A percentile compares a stretch with the other conserved stretches of the same genome.
Conservation (phyloP, 768 basidiomycete species). For the Xerocomellus dryophilus region DNA sequence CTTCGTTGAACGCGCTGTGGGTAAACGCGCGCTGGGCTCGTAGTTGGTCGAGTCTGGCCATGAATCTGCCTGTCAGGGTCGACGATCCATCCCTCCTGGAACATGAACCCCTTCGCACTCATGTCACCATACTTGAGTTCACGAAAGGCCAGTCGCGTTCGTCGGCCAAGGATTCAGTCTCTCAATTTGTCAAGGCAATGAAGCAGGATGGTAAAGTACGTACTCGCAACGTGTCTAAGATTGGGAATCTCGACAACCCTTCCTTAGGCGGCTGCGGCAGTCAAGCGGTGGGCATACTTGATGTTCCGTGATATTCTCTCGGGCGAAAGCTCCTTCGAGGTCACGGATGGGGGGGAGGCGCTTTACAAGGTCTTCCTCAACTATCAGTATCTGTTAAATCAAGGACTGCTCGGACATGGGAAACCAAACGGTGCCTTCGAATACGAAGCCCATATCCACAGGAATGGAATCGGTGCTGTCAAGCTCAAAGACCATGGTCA, state of each 20-base stretch:
- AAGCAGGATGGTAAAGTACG: slow-evolving; percentile 12
- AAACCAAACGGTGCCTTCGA: not conserved
- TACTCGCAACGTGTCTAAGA: not conserved
- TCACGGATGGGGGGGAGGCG: slow-evolving; percentile 5
- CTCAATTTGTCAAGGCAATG: slow-evolving; percentile 14
- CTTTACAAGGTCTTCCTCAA: slow-evolving; percentile 23
- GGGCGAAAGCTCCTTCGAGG: not conserved
- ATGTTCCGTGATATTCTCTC: slow-evolving; percentile 1
- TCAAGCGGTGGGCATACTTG: slow-evolving; percentile 13
- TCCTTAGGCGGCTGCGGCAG: slow-evolving; percentile 12
- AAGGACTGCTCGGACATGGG: not conserved
- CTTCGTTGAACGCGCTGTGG: not conserved
- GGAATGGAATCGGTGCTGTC: slow-evolving; percentile 9
- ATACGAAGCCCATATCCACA: not conserved
- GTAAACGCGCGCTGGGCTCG: not conserved
- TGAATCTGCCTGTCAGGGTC: slow-evolving; percentile 13
- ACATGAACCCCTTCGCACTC: slow-evolving; percentile 19
- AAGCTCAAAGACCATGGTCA: not conserved
- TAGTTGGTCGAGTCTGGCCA: not conserved
- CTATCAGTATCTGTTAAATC: slow-evolving; percentile 13
- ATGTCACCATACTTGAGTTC: not conserved
- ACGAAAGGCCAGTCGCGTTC: not conserved
- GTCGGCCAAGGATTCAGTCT: not conserved
- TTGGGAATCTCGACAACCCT: not conserved
- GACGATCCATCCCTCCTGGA: slow-evolving; percentile 22